These are phyloP conservation scores for Flaveria ramosissima DNA, from an alignment of 129 eudicot species.

Conservation along the genomic window DNA sequence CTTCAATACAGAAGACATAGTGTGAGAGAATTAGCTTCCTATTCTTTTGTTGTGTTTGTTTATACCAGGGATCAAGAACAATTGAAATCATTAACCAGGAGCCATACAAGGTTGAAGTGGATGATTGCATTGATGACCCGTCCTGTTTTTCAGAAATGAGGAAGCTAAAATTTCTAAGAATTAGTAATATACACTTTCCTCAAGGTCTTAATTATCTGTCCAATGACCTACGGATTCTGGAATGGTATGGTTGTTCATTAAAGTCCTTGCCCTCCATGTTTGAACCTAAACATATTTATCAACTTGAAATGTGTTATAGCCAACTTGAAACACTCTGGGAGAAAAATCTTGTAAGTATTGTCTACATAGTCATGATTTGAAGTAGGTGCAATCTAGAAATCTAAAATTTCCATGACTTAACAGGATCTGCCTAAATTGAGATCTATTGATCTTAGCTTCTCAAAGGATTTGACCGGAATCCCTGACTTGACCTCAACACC, in stretches of 20 bases:
- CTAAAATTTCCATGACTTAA: not conserved
- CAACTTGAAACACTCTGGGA: conserved; percentile 24
- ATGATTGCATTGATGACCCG: conserved; percentile 2
- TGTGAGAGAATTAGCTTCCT: not conserved
- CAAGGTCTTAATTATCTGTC: conserved; percentile 26
- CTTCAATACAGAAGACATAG: not conserved
- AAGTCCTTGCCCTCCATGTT: conserved; percentile 27
- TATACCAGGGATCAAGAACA: conserved; percentile 16
- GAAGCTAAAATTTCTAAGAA: conserved; percentile 17
- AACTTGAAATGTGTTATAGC: conserved; percentile 27
- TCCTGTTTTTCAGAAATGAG: conserved; percentile 19
- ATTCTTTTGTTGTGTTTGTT: not conserved
- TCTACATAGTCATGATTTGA: conserved; percentile 1
- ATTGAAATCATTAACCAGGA: conserved; percentile 27
- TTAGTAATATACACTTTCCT: conserved; percentile 21
- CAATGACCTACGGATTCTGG: conserved; percentile 27
- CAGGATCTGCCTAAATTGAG: conserved; percentile 30
- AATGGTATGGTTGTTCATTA: conserved; percentile 28
- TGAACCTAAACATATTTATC: conserved; percentile 23
- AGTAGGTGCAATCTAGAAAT: not conserved
- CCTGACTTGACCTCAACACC: conserved; percentile 22
- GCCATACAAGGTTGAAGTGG: not conserved
- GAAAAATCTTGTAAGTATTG: conserved; percentile 8
- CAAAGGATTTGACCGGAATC: conserved; percentile 9
- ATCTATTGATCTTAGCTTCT: conserved; percentile 28